Conservation (phyloP, 2,329 filamentous ascomycete species). For the Microdochium paspali region DNA sequence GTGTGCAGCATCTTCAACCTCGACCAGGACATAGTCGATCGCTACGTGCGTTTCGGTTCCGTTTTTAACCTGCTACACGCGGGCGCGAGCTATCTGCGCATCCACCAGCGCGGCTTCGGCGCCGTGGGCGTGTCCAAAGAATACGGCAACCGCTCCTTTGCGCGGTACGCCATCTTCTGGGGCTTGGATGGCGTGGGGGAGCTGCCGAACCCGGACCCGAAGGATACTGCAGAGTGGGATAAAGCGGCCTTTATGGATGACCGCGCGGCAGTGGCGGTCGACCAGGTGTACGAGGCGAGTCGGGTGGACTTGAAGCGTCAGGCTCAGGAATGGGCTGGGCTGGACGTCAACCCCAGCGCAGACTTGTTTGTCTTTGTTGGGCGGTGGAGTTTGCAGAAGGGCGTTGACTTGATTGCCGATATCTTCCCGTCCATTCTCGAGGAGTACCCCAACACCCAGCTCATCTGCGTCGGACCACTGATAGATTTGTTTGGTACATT, state of each 20-base stretch:
- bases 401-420: conserved; percentile 58
- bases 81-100: conserved; percentile 54
- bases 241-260: conserved; percentile 31
- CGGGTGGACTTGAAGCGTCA: conserved; percentile 46
- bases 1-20: conserved; percentile 58
- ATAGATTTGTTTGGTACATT: conserved; percentile 63
- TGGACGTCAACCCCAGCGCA: conserved; percentile 50
- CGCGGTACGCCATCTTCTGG: conserved; percentile 63
- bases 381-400: conserved; percentile 62
- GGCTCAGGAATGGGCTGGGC: conserved; percentile 58
- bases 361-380: conserved; percentile 61
- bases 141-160: conserved; percentile 57
- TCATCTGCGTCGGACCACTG: conserved; percentile 54
- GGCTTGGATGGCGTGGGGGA: conserved; percentile 52
- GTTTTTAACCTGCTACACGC: conserved; percentile 61
- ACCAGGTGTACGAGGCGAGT: conserved; percentile 42
- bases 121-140: conserved; percentile 61
- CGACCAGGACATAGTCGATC: conserved; percentile 41
- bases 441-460: conserved; percentile 46
- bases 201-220: conserved; percentile 56
- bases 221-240: conserved; percentile 52
- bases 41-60: conserved; percentile 59
- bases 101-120: conserved; percentile 59
- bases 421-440: conserved; percentile 56
- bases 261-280: conserved; percentile 37